Evolutionary conservation across 1,139 yeast species (phyloP), one percentile per base, ranked within the genome.

Genomic region (Scheffersomyces parashehatae): DNA sequence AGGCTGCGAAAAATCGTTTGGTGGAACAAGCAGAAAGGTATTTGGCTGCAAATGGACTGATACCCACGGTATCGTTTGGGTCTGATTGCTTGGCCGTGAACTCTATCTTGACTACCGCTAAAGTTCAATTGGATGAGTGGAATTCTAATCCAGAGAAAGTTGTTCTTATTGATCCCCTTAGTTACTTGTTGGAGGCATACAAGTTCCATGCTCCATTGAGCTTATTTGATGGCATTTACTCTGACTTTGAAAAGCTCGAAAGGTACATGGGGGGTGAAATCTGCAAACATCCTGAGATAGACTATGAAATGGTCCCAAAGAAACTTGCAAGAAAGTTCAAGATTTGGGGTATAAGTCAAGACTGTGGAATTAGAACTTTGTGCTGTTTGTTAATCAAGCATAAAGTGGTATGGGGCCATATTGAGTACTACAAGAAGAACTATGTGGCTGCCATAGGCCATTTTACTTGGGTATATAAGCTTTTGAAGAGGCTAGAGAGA

Each of bases 401-500:
- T 33, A 53, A 56, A 28, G 36, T 51, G 4, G 47, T 59, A 4
- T 7, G 43, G n/a, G 64, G 58, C 1, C 56, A 54, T 35, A 10
- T 59, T 2, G 16, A 43, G 10, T 55, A 29, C 36, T 52, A 29
- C 28, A 46, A 33, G 29, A 49, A 26, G 33, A 48, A 35, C 4
- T 45, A 48, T 36, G 35, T 16, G 1, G 35, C 20, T 12, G 53
- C 61, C 2, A 34, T 46, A 12, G 30, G 26, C 2, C 46, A 43
- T 6, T 63, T 64, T 36, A 42, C 46, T 2, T 65, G 70, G 70
- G 41, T 52, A 2, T 34, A 50, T 15, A 39, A 50, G 20, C 58
- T 65, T 45, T 51, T 45, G 40, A 39, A 9, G 31, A 36, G 11
- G 16, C 51, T 15, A 43, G 41, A 9, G 39, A 43, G 28, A 47